phyloP scores from a whole-genome alignment of 768 basidiomycete species.

The Phaeotremella fagi region DNA sequence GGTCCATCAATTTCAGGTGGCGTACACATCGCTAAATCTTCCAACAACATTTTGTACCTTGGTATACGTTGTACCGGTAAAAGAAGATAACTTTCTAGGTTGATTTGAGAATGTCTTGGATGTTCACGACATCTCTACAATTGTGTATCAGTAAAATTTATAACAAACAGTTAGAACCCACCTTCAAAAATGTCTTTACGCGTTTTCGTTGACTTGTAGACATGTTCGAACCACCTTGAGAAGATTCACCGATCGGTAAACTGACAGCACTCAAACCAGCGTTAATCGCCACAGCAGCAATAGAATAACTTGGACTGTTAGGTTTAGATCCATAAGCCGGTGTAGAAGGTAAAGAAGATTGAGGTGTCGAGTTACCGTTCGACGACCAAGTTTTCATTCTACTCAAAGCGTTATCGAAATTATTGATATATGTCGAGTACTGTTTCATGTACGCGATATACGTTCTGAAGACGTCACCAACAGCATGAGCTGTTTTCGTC shows the following conservation, averaged over 20 bases:
- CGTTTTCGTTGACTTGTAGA: constrained; percentile 72
- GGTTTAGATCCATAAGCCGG: constrained; percentile 11
- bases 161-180: constrained; percentile 9
- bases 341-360: constrained; percentile 14
- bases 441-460: constrained; percentile 98
- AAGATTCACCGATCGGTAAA: constrained; percentile 12
- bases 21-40: constrained; percentile 77
- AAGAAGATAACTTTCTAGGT: constrained; percentile 86
- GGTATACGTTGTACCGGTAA: constrained; percentile 95
- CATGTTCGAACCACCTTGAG: constrained; percentile 25
- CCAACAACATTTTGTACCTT: constrained; percentile 86
- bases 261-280: constrained; percentile 26
- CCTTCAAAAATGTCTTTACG: constrained; percentile 74
- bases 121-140: constrained; percentile 65
- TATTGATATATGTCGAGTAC: constrained; percentile 98
- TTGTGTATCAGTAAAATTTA: not conserved
- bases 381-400: constrained; percentile 83
- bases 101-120: constrained; percentile 87
- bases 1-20: constrained; percentile 74
- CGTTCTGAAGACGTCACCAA: constrained; percentile 83
- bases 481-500: constrained; percentile 65
- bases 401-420: constrained; percentile 87
- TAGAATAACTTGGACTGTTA: constrained; percentile 7
- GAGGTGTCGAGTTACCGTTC: constrained; percentile 17
- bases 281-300: constrained; percentile 20